Base-by-base conservation (phyloP, 805 yeast species). In the Sugiyamaella floridensis region DNA sequence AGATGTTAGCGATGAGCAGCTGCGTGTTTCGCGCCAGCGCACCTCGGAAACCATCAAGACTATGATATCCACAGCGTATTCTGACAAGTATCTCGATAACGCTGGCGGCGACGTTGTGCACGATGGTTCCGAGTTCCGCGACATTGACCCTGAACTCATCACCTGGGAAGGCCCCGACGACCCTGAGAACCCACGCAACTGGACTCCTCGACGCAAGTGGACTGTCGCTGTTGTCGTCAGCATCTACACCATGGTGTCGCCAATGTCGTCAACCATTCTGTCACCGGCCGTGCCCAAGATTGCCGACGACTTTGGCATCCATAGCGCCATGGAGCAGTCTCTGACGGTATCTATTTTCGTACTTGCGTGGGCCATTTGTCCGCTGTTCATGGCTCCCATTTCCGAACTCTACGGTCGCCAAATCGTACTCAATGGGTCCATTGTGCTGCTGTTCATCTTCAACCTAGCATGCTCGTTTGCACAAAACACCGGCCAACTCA, bases 321-420 rank as follows among this genome's bases (percentile, higher is more conserved):
- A 71, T 2, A 67, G 71, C 43, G 50, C 70, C 0, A 69, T 75
- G 2, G 74, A 81, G 1, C 67, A 74, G 44, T 71, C 83, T 0
- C 67, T 83, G 56, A 77, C 80, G 28, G 82, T 85, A 2, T 77
- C 86, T 0, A 75, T 85, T 37, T 82, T 80, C 71, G 76, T 85
- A n/a, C 72, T 83, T 58, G 87, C 89, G 1, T 75, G 86, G 75
- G 88, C 87, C 0, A 55, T 79, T 18, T 85, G 85, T 11, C 89
- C 89, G 1, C 66, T 85, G 48, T 60, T 84, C 32, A 70, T 82
- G 53, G 84, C 87, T 1, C 90, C 90, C 1, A 60, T 85, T 11
- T 78, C 85, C 45, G 92, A 85, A 62, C 71, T 81, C 54, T 76
- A 77, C 55, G 92, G 90, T 2, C 69, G 90, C 43, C 71, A 75